Evolutionary conservation across 106 monocot species (phyloP), one percentile per base, ranked within the genome.

Genomic region (Dendrobium chrysotoxum): DNA sequence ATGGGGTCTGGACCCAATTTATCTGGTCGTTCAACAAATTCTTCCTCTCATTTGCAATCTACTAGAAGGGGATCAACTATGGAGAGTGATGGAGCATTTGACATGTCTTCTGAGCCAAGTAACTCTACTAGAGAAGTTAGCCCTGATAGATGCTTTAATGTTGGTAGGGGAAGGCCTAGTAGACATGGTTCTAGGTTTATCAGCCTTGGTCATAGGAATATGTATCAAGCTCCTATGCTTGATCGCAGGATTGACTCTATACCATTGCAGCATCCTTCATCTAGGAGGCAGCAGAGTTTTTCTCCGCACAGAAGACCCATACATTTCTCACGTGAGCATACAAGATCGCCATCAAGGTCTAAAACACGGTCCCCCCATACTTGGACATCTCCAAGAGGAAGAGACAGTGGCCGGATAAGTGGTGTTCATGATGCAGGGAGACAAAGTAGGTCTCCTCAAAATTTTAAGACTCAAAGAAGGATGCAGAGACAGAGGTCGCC

Each of bases 321-420:
- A 7, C 91, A 84, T 75, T 64, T 85, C 25, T 82, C 90, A 28
- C 82, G 77, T 16, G 53, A 71, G 68, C 82, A 53, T 70, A 80
- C 85, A 20, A 82, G 78, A 82, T 96, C 96, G 68, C 88, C 85
- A 45, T 92, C 93, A 84, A 87, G 90, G 74, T 96, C 91, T 28
- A 88, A 91, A 81, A 90, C 93, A 41, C 84, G 90, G 20, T 96
- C 96, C 0, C 93, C 93, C 3, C 87, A 77, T 86, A 71, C 28
- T 42, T 92, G 91, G 91, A 40, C 80, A 40, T 87, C 91, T 38
- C 87, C 95, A 17, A 79, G 81, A 68, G 78, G 80, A 67, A 89
- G 88, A 64, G 66, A 30, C 80, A 66, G 75, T 46, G 39, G 28
- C 58, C 53, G 80, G 25, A 80, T 81, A 40, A 80, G 83, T 72